Evolutionary conservation across 2,329 filamentous ascomycete genomes (phyloP).

Genomic region (Fusarium hainanense): DNA sequence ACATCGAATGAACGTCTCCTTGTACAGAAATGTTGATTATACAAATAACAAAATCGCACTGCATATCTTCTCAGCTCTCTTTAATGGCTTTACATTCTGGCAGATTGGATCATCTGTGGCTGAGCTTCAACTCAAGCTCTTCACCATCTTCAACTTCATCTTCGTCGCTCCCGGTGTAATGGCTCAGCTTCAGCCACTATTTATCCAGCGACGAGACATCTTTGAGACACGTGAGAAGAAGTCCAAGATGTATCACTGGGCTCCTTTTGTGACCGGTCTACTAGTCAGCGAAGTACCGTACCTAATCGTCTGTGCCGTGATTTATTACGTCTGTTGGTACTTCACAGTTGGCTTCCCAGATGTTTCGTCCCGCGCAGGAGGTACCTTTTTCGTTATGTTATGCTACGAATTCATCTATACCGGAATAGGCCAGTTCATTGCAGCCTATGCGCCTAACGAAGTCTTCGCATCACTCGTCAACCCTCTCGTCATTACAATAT

Average conservation of each 20-base stretch:
- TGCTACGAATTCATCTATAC: constrained; percentile 70
- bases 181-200: constrained; percentile 60
- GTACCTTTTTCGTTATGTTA: constrained; percentile 66
- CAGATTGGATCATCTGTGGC: constrained; percentile 63
- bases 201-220: constrained; percentile 60
- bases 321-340: constrained; percentile 68
- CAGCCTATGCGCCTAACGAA: constrained; percentile 70
- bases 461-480: constrained; percentile 69
- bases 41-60: constrained; percentile 71
- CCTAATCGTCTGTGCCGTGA: constrained; percentile 42
- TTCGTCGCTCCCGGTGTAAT: constrained; percentile 70
- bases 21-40: constrained; percentile 76
- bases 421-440: constrained; percentile 71
- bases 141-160: constrained; percentile 72
- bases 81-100: constrained; percentile 73
- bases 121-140: constrained; percentile 66
- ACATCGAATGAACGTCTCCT: constrained; percentile 68
- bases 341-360: constrained; percentile 65
- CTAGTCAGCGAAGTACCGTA: too few relatives aligned
- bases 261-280: too few relatives aligned
- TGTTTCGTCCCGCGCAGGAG: constrained; percentile 60
- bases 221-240: constrained; percentile 63
- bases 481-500: constrained; percentile 64
- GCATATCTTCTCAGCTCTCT: constrained; percentile 65
- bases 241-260: constrained; percentile 59